These are phyloP conservation scores for Exophiala aquamarina DNA, from an alignment of 2,329 filamentous ascomycete genomes.

Conservation along the genomic window DNA sequence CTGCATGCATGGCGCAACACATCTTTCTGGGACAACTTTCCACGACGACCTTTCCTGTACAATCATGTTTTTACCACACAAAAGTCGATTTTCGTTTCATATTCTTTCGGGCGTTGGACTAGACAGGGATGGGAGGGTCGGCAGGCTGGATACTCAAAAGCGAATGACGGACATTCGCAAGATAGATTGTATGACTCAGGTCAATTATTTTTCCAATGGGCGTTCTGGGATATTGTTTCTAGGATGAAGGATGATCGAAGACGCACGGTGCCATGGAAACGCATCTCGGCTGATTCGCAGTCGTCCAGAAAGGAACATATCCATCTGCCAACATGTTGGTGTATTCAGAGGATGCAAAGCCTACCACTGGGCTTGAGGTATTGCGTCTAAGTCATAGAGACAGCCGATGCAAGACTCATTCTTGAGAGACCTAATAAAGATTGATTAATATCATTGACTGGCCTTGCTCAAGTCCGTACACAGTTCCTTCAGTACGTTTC, in stretches of 20 bases:
- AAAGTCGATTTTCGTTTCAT: constrained; percentile 18
- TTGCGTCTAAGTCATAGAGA: constrained; percentile 6
- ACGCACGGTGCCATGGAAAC: too few species aligned
- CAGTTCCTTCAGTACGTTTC: too few species aligned
- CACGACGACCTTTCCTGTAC: constrained; percentile 28
- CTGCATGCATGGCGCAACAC: constrained; percentile 24
- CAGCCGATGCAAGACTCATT: constrained; percentile 8
- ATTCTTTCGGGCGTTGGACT: constrained; percentile 18
- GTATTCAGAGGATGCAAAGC: constrained; percentile 4
- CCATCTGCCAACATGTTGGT: constrained; percentile 9
- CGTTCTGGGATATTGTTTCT: constrained; percentile 14
- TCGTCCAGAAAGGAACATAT: constrained; percentile 7
- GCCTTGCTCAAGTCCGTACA: background rate
- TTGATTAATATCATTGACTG: constrained; percentile 16
- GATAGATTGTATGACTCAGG: constrained; percentile 29
- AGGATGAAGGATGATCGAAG: constrained; percentile 6
- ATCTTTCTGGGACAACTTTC: constrained; percentile 9
- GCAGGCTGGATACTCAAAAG: constrained; percentile 4
- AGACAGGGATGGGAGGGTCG: constrained; percentile 19
- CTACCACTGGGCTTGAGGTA: too few species aligned
- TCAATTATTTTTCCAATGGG: constrained; percentile 20
- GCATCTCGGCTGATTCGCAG: constrained; percentile 8
- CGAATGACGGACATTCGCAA: constrained; percentile 10
- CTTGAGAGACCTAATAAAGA: constrained; percentile 9
- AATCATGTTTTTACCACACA: constrained; percentile 25